Percentiles rank a stretch among this genome's conserved stretches.
Evolutionary conservation across 2,329 filamentous ascomycete species (phyloP).

Genomic region (Microsporum canis): DNA sequence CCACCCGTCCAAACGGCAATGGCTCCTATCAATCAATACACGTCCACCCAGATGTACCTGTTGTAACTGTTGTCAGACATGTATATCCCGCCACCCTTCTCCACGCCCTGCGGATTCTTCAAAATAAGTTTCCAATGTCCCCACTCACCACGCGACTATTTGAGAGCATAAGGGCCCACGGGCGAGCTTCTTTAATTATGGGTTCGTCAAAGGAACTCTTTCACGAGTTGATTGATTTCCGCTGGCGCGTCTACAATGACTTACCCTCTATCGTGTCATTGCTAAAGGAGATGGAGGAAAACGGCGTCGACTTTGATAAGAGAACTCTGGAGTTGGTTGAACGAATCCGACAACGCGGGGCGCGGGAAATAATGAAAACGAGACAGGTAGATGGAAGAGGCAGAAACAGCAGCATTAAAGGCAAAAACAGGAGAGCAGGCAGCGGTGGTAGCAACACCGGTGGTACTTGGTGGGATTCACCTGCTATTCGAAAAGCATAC

Average conservation of each 20-base stretch:
- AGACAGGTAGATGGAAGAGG: not conserved
- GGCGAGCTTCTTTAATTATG: conserved; percentile 33
- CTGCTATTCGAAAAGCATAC: conserved; percentile 10
- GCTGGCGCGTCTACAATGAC: conserved; percentile 34
- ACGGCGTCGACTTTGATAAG: conserved; percentile 28
- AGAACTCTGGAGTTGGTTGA: conserved; percentile 26
- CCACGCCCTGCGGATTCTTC: conserved; percentile 31
- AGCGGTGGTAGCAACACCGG: not conserved
- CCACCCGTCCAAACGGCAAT: not conserved
- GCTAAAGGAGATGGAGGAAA: conserved; percentile 35
- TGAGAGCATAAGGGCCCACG: conserved; percentile 30
- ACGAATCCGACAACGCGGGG: conserved; percentile 21
- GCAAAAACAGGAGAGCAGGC: not conserved
- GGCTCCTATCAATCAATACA: conserved; percentile 14
- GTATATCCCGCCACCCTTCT: conserved; percentile 35
- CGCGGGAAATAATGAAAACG: conserved; percentile 13
- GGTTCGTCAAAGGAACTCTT: conserved; percentile 33
- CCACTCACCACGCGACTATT: conserved; percentile 31
- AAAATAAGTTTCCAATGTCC: conserved; percentile 31
- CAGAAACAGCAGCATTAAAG: not conserved
- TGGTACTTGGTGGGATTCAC: conserved; percentile 12
- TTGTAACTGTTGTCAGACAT: conserved; percentile 23
- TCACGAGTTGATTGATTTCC: conserved; percentile 35
- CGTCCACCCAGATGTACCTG: conserved; percentile 24
- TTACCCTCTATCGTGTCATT: conserved; percentile 30